Evolutionary conservation across 768 basidiomycete genomes (phyloP), one percentile per base, ranked within the genome.

Genomic region (Auriculariales sp.): DNA sequence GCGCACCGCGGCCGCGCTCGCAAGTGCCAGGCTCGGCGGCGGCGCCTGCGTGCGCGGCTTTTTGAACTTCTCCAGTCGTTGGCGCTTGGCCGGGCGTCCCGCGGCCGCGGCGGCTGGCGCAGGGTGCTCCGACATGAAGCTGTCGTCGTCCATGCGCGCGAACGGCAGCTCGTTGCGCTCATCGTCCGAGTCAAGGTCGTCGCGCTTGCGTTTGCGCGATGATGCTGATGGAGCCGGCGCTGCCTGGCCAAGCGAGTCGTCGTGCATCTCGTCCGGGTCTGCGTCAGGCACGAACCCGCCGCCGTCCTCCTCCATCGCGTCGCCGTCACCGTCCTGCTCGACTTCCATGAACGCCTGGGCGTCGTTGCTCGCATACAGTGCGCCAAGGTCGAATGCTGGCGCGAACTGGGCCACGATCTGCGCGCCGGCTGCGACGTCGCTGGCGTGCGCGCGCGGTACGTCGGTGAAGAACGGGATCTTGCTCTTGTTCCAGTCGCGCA

Each of bases 401-500:
- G 81, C 79, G 24, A 89, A 77, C 39, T 69, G 65, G 2, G 66
- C 68, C 3, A 95, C 61, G 46, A 95, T 88, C 56, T 88, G 79
- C 0, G 86, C 81, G 55, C 88, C 80, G 6, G 86, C 86, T 29
- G 86, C 81, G 50, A 73, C 76, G 58, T 90, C 88, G 12, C 83
- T 86, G 19, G 88, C 82, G 61, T 93, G 89, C 2, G 87, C 61
- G 6, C 69, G 59, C 0, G 94, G 92, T 7, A 92, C 90, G 2
- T 68, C 61, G 3, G 90, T 87, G 66, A 73, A 87, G 66, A 88
- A 98, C 0, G 88, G 84, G 10, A 97, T 94, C 60, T 90, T 94
- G 62, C 95, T 91, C 51, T 88, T 79, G 58, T 97, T 97, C 93
- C 94, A 99, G 61, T 99, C 92, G 46, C 71, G 76, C 1, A 97